Conservation (phyloP, 2,329 filamentous ascomycete genomes). For the Daldinia sp. region DNA sequence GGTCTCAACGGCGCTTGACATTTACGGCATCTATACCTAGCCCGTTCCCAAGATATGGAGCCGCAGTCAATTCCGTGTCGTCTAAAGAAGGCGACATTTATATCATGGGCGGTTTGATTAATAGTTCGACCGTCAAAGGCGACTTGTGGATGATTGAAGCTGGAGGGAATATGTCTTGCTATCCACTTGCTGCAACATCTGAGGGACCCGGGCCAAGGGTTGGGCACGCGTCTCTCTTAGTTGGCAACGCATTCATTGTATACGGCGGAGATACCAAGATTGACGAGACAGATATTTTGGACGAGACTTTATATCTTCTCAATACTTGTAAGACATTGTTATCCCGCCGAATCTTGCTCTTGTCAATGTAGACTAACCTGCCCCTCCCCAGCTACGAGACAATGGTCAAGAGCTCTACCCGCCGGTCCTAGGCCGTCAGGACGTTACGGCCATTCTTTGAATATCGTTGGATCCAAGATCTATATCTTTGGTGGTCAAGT, state of each 20-base stretch:
- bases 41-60: slow-evolving; percentile 96
- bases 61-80: slow-evolving; percentile 90
- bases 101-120: slow-evolving; percentile 95
- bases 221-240: slow-evolving; percentile 91
- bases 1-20: slow-evolving; percentile 90
- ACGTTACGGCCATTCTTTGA: slow-evolving; percentile 94
- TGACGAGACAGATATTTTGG: slow-evolving; percentile 88
- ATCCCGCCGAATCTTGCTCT: slow-evolving; percentile 6
- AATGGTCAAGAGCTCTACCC: slow-evolving; percentile 96
- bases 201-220: slow-evolving; percentile 96
- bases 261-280: slow-evolving; percentile 99
- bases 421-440: slow-evolving; percentile 87
- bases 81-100: slow-evolving; percentile 98
- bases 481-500: slow-evolving; percentile 98
- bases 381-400: slow-evolving; percentile 79
- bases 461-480: slow-evolving; percentile 96
- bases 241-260: slow-evolving; percentile 98
- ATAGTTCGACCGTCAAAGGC: slow-evolving; percentile 94
- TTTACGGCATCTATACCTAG: slow-evolving; percentile 85
- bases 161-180: slow-evolving; percentile 87
- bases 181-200: slow-evolving; percentile 89
- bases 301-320: slow-evolving; percentile 94
- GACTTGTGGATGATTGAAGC: slow-evolving; percentile 98
- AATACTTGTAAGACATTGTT: slow-evolving; percentile 85
- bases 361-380: slow-evolving; percentile 21